phyloP scores from a whole-genome alignment of 2,329 filamentous ascomycete species.

The Massarina eburnea region DNA sequence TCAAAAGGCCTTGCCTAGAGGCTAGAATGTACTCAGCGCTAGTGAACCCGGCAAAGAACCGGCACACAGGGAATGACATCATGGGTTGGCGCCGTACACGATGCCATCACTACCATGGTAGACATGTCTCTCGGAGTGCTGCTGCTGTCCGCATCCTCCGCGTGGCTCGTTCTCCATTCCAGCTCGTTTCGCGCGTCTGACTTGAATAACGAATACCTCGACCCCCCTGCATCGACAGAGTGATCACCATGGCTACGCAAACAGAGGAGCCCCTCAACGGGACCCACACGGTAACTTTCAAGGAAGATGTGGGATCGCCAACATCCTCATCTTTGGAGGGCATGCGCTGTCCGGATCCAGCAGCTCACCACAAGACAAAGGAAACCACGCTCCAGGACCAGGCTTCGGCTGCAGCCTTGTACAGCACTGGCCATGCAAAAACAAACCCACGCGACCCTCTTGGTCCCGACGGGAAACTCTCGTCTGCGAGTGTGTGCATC shows the following conservation, averaged over 20 bases:
- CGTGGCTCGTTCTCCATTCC: too few relatives aligned
- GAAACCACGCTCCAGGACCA: constrained; percentile 46
- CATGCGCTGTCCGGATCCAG: constrained; percentile 48
- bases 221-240: neutral
- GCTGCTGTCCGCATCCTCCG: constrained; percentile 6
- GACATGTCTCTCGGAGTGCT: constrained; percentile 16
- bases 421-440: constrained; percentile 50
- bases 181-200: too few relatives aligned
- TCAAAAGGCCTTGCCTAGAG: constrained; percentile 9
- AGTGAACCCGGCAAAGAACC: constrained; percentile 1
- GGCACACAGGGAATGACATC: constrained; percentile 36
- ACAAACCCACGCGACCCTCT: constrained; percentile 42
- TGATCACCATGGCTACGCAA: constrained; percentile 29
- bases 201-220: neutral
- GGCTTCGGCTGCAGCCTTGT: constrained; percentile 64
- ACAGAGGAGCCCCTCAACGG: constrained; percentile 23
- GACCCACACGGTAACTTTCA: constrained; percentile 22
- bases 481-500: constrained; percentile 55
- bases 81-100: constrained; percentile 15
- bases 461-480: constrained; percentile 58
- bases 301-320: constrained; percentile 11
- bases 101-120: constrained; percentile 25
- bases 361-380: constrained; percentile 40
- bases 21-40: constrained; percentile 10
- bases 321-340: neutral